Evolutionary conservation across 164 flowering plant genomes (phyloP).

Genomic region (Aristolochia contorta): DNA sequence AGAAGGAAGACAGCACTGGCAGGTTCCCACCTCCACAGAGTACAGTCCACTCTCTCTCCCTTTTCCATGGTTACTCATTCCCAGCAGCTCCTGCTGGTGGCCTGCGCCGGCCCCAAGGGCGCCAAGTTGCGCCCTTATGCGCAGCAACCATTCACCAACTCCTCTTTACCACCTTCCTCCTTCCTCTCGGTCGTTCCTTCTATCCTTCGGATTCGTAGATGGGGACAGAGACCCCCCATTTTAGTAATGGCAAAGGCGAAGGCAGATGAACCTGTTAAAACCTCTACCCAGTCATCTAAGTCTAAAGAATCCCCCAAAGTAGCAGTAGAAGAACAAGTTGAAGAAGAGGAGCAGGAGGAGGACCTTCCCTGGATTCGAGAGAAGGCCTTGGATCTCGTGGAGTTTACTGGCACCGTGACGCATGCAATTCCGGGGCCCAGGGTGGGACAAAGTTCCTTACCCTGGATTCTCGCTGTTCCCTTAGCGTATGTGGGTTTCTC

Average conservation of each 20-base stretch:
- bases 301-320: constrained; percentile 3
- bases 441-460: constrained; percentile 65
- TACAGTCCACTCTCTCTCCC: no score
- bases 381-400: constrained; percentile 85
- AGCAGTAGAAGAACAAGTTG: constrained; percentile 20
- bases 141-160: neutral
- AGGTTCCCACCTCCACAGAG: no score
- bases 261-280: constrained; percentile 6
- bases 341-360: constrained; percentile 61
- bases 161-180: neutral
- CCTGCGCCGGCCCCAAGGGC: neutral
- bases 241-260: constrained; percentile 12
- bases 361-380: constrained; percentile 93
- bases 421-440: constrained; percentile 93
- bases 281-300: constrained; percentile 2
- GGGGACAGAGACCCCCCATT: neutral
- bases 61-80: constrained; percentile 1
- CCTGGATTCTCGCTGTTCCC: constrained; percentile 84
- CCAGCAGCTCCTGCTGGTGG: neutral
- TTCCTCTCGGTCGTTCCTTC: constrained; percentile 4
- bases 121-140: constrained; percentile 2
- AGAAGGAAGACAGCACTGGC: neutral
- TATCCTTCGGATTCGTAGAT: constrained; percentile 1
- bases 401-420: constrained; percentile 84
- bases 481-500: constrained; percentile 62